A percentile compares a stretch with the other conserved stretches of the same genome.
Evolutionary conservation across 2,329 filamentous ascomycete species (phyloP).

Genomic region (Curvularia lunata): DNA sequence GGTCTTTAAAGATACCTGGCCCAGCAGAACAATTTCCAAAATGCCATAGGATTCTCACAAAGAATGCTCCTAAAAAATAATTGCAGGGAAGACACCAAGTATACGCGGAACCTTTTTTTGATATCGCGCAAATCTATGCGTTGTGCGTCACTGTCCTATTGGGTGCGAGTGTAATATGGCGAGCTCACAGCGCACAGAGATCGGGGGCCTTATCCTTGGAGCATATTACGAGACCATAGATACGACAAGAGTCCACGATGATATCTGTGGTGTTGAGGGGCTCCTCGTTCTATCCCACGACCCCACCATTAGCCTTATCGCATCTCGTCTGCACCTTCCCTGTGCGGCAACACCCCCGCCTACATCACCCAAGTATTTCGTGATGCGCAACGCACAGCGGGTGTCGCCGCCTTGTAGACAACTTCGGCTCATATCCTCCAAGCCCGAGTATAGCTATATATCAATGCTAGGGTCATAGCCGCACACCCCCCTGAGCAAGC

Average conservation of each 20-base stretch:
- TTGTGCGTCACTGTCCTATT: neutral
- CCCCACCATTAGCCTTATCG: slow-evolving; percentile 33
- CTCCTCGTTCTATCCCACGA: slow-evolving; percentile 14
- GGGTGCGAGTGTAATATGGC: neutral
- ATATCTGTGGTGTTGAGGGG: slow-evolving; percentile 17
- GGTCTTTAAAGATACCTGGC: too few relatives aligned
- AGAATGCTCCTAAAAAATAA: too few relatives aligned
- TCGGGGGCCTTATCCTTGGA: neutral
- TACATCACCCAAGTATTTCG: slow-evolving; percentile 17
- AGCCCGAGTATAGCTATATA: neutral
- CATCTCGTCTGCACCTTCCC: slow-evolving; percentile 38
- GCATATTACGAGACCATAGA: neutral
- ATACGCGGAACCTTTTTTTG: neutral
- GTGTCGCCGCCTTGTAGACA: slow-evolving; percentile 24
- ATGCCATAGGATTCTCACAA: too few relatives aligned
- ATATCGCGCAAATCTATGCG: neutral
- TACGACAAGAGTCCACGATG: neutral
- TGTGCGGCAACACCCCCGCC: slow-evolving; percentile 24
- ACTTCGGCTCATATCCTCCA: slow-evolving; percentile 11
- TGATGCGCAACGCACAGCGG: slow-evolving; percentile 25
- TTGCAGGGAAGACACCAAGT: too few relatives aligned
- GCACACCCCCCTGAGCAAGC: neutral
- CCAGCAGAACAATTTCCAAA: neutral
- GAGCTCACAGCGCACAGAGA: neutral
- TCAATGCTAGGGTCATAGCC: neutral